phyloP scores from a whole-genome alignment of 179 eudicot genomes.

The Patellifolia procumbens region DNA sequence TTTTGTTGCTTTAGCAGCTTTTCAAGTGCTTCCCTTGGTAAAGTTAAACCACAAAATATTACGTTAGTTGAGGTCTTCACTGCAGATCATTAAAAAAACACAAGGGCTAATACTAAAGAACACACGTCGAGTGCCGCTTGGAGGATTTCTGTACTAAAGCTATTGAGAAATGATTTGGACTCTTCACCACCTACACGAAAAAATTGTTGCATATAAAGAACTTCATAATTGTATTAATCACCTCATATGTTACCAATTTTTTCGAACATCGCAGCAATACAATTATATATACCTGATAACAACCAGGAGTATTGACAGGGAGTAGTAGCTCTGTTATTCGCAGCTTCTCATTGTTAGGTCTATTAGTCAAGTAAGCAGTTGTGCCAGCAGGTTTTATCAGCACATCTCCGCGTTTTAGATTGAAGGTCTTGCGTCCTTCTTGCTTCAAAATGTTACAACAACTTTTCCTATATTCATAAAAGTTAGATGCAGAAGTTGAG shows the following conservation, averaged over 20 bases:
- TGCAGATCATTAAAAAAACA: background rate
- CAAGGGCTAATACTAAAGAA: background rate
- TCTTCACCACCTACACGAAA: slow-evolving; percentile 27
- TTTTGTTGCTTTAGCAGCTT: slow-evolving; percentile 28
- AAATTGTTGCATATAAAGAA: slow-evolving; percentile 25
- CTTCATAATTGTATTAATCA: background rate
- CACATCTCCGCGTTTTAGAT: slow-evolving; percentile 34
- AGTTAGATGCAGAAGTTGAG: background rate
- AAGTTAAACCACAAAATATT: background rate
- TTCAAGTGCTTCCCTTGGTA: slow-evolving; percentile 24
- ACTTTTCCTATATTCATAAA: slow-evolving; percentile 16
- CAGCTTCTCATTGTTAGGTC: slow-evolving; percentile 24
- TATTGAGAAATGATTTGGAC: slow-evolving; percentile 22
- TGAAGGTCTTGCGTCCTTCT: slow-evolving; percentile 25
- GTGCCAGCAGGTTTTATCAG: slow-evolving; percentile 33
- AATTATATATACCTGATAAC: slow-evolving; percentile 20
- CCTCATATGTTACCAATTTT: background rate
- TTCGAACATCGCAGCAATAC: background rate
- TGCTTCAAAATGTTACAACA: slow-evolving; percentile 19
- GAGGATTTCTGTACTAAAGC: slow-evolving; percentile 35
- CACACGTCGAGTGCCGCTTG: slow-evolving; percentile 37
- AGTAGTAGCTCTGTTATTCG: slow-evolving; percentile 26
- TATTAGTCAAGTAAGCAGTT: slow-evolving; percentile 25
- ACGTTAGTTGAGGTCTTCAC: background rate
- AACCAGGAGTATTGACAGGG: slow-evolving; percentile 37